Evolutionary conservation across 2,329 filamentous ascomycete species (phyloP).

Genomic region (Pezicula radicicola): DNA sequence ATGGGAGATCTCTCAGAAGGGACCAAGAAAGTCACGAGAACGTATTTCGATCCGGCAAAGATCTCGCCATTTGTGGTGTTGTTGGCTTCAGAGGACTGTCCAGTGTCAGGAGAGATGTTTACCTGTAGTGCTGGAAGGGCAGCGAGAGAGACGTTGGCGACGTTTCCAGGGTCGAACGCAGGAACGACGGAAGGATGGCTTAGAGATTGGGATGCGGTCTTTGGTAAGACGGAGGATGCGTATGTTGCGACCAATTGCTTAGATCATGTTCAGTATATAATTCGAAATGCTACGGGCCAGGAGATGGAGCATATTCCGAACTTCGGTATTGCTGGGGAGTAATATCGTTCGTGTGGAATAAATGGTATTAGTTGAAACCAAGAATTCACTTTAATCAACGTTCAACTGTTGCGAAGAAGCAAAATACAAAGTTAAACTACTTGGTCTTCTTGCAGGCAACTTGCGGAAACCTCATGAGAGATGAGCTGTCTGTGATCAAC

Average conservation of each 20-base stretch:
- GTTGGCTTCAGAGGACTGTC: constrained; percentile 14
- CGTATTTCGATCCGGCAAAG: constrained; percentile 12
- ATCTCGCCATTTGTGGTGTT: constrained; percentile 13
- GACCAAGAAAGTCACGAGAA: constrained; percentile 12
- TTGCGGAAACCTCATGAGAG: too few species aligned
- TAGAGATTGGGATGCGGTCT: constrained; percentile 12
- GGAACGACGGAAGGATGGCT: constrained; percentile 14
- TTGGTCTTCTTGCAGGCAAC: too few species aligned
- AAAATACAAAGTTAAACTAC: too few species aligned
- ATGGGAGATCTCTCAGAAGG: constrained; percentile 18
- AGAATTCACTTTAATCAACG: not conserved
- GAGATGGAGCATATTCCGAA: not conserved
- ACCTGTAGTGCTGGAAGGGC: constrained; percentile 12
- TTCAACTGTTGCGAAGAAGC: too few species aligned
- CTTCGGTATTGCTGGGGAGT: not conserved
- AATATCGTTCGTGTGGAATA: not conserved
- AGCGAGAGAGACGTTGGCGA: constrained; percentile 15
- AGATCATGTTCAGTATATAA: constrained; percentile 15
- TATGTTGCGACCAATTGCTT: constrained; percentile 16
- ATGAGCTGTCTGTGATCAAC: too few species aligned
- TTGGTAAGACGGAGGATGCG: constrained; percentile 11
- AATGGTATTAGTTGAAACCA: not conserved
- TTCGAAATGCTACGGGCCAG: not conserved
- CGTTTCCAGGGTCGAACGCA: constrained; percentile 11
- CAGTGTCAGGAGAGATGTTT: constrained; percentile 15